Base-by-base conservation (phyloP, 306 rosid genomes). In the Hippophae tibetana region DNA sequence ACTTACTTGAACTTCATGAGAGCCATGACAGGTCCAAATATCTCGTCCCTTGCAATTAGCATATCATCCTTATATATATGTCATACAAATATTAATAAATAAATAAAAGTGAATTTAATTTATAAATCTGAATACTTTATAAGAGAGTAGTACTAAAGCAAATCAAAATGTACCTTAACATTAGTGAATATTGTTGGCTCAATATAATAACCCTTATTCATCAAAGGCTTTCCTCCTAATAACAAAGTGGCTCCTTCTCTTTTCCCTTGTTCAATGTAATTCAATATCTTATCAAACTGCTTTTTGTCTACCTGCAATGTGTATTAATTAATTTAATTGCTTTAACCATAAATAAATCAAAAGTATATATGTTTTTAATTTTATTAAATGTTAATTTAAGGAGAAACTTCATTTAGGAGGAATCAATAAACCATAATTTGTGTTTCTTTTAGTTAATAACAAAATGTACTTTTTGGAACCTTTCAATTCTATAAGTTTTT, bases 201-300 rank as follows among this genome's bases (percentile, higher is more conserved):
- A 42, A 92, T 79, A 78, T 79, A 92, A 73, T 87, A 92, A 3
- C 98, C 98, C 47, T 65, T 73, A 41, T 71, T 51, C 5, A 95
- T 96, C 14, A 85, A 9, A 23, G 72, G 76, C 38, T 85, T 85
- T 7, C 98, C 98, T 5, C 98, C 98, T 0, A 86, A 76, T 48
- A 87, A 55, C 64, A 92, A 71, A 54, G 96, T 92, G 12, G 96
- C 98, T 10, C 98, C 98, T 74, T 83, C 89, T 51, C 66, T 85
- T 63, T 87, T 92, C 51, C 98, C 98, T 60, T 69, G 83, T 67
- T 87, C 98, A 13, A 92, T 87, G 58, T 87, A 85, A 13, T 71
- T 51, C 49, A 85, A 61, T 42, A 92, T 83, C 61, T 81, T 92
- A 0, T 85, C 90, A 52, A 83, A 79, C 72, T 87, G 98, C 42